Conservation (phyloP, 345 rosid species). For the Aegle marmelos region DNA sequence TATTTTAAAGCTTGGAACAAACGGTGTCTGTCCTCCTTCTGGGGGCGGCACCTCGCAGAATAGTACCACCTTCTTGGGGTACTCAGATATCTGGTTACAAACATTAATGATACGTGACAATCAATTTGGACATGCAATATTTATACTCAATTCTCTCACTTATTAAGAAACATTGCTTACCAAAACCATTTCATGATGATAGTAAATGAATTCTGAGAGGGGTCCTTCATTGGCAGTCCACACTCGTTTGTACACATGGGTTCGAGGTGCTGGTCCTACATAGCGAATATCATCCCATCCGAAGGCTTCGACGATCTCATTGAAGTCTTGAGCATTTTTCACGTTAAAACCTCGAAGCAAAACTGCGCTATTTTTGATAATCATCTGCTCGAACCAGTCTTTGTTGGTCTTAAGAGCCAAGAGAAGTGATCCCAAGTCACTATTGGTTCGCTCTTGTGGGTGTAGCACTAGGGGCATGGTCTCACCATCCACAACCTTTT, state of each 20-base stretch:
- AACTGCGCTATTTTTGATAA: slow-evolving; percentile 57
- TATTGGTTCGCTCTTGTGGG: slow-evolving; percentile 31
- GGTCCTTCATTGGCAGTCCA: slow-evolving; percentile 83
- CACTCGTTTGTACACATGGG: slow-evolving; percentile 53
- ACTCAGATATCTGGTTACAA: slow-evolving; percentile 40
- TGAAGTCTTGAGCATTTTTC: slow-evolving; percentile 45
- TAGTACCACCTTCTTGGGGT: slow-evolving; percentile 43
- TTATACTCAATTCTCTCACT: background rate
- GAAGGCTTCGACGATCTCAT: slow-evolving; percentile 48
- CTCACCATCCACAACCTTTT: slow-evolving; percentile 64
- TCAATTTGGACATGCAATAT: too few species aligned
- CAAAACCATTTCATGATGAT: slow-evolving; percentile 74
- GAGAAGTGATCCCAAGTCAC: slow-evolving; percentile 30
- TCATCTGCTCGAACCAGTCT: slow-evolving; percentile 62
- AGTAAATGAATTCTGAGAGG: slow-evolving; percentile 59
- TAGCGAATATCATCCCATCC: slow-evolving; percentile 63
- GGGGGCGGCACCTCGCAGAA: slow-evolving; percentile 67
- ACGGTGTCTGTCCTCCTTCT: slow-evolving; percentile 66
- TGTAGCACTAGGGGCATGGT: slow-evolving; percentile 48
- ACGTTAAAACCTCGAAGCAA: slow-evolving; percentile 55
- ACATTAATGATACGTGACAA: background rate
- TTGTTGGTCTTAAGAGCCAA: slow-evolving; percentile 33
- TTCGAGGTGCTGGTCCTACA: slow-evolving; percentile 55
- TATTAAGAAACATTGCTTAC: slow-evolving; percentile 21
- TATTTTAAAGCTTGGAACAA: slow-evolving; percentile 68